A percentile compares a stretch with the other conserved stretches of the same genome.
Evolutionary conservation across 345 rosid species (phyloP).

Genomic region (Salix brachista): DNA sequence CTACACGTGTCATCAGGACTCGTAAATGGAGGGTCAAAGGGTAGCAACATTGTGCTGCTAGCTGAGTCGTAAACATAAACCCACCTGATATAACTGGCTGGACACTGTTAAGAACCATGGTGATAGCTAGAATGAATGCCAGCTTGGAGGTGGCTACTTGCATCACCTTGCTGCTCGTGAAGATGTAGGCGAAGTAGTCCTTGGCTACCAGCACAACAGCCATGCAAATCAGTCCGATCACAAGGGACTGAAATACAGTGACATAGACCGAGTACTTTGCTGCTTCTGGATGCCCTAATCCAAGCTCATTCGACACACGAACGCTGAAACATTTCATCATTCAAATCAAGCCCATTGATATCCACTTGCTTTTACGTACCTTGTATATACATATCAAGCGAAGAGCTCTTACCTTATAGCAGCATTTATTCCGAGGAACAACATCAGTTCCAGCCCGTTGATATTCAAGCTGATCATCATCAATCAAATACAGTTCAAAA

Average conservation of each 20-base stretch:
- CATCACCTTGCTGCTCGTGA: constrained; percentile 52
- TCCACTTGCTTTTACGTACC: too few species aligned
- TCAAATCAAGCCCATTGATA: too few species aligned
- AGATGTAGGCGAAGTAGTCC: constrained; percentile 54
- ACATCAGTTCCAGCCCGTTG: constrained; percentile 70
- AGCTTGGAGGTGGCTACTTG: constrained; percentile 52
- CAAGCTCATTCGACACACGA: constrained; percentile 79
- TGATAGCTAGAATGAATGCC: constrained; percentile 62
- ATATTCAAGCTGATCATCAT: constrained; percentile 60
- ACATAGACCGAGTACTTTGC: constrained; percentile 73
- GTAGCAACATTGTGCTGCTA: too few species aligned
- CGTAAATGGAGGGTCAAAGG: not conserved
- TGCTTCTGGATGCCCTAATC: constrained; percentile 58
- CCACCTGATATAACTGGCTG: constrained; percentile 85
- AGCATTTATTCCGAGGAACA: constrained; percentile 72
- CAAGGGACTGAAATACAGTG: constrained; percentile 48
- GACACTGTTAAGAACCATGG: constrained; percentile 81
- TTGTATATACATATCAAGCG: too few species aligned
- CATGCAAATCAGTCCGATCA: constrained; percentile 64
- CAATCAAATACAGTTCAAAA: too few species aligned
- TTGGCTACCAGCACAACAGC: constrained; percentile 43
- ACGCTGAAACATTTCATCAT: constrained; percentile 37
- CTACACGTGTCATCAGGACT: constrained; percentile 18
- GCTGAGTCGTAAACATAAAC: too few species aligned
- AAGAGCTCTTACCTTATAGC: constrained; percentile 50